Evolutionary conservation across 2,329 filamentous ascomycete species (phyloP).

Genomic region (Lomentospora prolificans): DNA sequence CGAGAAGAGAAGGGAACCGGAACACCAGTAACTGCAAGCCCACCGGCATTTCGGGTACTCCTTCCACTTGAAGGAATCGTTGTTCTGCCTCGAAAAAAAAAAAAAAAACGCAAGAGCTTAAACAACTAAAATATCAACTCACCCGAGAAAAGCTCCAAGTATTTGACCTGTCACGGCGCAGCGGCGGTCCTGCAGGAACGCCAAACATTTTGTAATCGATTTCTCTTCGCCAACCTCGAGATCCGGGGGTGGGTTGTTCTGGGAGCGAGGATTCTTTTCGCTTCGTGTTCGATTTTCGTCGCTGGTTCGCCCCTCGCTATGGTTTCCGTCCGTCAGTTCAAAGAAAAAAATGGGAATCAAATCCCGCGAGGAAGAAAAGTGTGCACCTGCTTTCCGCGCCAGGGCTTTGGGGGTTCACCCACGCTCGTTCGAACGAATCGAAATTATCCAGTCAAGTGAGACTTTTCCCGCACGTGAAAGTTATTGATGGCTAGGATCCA

Average conservation of each 20-base stretch:
- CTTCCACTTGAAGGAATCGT: not conserved
- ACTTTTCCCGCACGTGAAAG: not conserved
- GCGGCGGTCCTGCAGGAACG: constrained; percentile 25
- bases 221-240: no score
- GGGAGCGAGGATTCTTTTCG: no score
- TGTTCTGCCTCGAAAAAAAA: not conserved
- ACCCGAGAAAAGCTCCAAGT: constrained; percentile 34
- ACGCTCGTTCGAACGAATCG: not conserved
- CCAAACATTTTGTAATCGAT: constrained; percentile 18
- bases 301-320: not conserved
- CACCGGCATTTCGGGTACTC: not conserved
- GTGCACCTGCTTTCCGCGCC: not conserved
- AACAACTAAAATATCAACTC: constrained; percentile 10
- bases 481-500: not conserved
- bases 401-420: not conserved
- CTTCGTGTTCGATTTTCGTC: no score
- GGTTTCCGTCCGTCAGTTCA: not conserved
- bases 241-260: no score
- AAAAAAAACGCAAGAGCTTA: not conserved
- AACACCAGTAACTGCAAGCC: no score
- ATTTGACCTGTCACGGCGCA: constrained; percentile 23
- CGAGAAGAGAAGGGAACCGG: not conserved
- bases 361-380: not conserved
- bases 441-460: not conserved
- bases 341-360: not conserved